Conservation (phyloP, 164 flowering plant genomes). For the Litsea cubeba region DNA sequence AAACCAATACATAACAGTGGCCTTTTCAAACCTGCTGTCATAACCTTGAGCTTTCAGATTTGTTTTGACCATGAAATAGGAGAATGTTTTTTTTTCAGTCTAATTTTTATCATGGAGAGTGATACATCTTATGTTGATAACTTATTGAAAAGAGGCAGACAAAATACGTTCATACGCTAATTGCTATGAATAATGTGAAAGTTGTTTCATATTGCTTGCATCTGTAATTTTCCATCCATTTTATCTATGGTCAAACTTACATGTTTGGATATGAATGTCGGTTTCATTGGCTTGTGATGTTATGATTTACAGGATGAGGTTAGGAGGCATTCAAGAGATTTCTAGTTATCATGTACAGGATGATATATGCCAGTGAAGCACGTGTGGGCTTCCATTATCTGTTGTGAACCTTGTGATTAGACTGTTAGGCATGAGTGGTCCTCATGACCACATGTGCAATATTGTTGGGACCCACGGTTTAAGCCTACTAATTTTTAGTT, state of each 20-base stretch:
- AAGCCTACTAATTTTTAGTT: too few species aligned
- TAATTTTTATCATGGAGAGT: not conserved
- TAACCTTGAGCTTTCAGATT: too few species aligned
- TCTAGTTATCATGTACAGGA: constrained; percentile 1
- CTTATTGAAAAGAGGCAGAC: not conserved
- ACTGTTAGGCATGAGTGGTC: too few species aligned
- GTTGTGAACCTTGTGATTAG: not conserved
- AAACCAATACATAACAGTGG: too few species aligned
- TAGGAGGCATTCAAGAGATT: constrained; percentile 10
- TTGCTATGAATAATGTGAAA: not conserved
- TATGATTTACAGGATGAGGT: constrained; percentile 13
- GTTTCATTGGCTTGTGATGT: not conserved
- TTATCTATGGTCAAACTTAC: not conserved
- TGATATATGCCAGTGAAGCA: not conserved
- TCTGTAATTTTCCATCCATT: not conserved
- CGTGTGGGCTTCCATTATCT: not conserved
- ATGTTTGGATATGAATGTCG: not conserved
- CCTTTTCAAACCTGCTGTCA: too few species aligned
- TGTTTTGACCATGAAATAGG: too few species aligned
- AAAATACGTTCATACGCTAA: too few species aligned
- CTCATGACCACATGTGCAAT: too few species aligned
- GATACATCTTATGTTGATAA: not conserved
- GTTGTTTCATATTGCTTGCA: not conserved
- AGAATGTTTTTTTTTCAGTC: too few species aligned
- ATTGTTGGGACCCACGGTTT: too few species aligned